Percentiles rank a stretch among this genome's conserved stretches.
Evolutionary conservation across 2,329 filamentous ascomycete species (phyloP).

Genomic region (Epichloe elymi): DNA sequence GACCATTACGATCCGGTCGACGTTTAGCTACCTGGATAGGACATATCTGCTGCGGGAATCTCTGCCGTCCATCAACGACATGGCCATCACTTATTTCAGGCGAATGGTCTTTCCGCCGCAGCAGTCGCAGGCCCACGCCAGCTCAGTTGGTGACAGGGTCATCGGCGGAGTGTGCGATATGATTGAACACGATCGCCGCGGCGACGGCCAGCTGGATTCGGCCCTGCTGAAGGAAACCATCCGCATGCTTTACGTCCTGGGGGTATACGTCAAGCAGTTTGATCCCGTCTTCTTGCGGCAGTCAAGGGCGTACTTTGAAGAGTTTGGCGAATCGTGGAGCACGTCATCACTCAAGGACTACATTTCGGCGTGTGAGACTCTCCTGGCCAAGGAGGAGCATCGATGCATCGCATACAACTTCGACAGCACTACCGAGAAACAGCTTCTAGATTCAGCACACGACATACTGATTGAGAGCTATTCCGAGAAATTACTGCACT

Average conservation of each 20-base stretch:
- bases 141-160: constrained; percentile 19
- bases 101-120: constrained; percentile 33
- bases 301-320: constrained; percentile 54
- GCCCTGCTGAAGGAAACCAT: constrained; percentile 61
- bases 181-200: constrained; percentile 56
- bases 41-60: constrained; percentile 70
- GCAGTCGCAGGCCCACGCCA: background rate
- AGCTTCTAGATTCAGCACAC: constrained; percentile 62
- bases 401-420: constrained; percentile 73
- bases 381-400: constrained; percentile 59
- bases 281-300: constrained; percentile 59
- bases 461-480: constrained; percentile 56
- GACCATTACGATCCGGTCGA: constrained; percentile 60
- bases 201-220: constrained; percentile 43
- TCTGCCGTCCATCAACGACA: constrained; percentile 61
- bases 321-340: constrained; percentile 57
- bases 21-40: constrained; percentile 90
- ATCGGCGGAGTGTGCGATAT: constrained; percentile 55
- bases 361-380: constrained; percentile 51
- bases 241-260: constrained; percentile 72
- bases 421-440: constrained; percentile 68
- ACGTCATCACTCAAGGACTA: constrained; percentile 58
- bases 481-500: constrained; percentile 50
- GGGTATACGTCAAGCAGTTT: constrained; percentile 66
- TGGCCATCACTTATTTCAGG: constrained; percentile 66